These are phyloP conservation scores for Tolypocladium ophioglossoides DNA, from an alignment of 2,329 filamentous ascomycete genomes.

Conservation along the genomic window DNA sequence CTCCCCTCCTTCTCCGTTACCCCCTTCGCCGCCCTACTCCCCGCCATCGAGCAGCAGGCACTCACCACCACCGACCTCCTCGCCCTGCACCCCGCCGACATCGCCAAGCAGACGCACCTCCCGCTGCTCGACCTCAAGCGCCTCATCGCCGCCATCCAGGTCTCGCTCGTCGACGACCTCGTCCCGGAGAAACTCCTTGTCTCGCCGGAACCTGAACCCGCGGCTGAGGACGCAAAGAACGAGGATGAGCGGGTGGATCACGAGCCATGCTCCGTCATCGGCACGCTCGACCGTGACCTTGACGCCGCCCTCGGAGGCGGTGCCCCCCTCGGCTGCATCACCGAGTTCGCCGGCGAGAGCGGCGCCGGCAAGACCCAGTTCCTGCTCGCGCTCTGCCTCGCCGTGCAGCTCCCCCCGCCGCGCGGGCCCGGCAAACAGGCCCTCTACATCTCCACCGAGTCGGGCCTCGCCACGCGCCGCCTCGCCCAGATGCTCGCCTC, in stretches of 20 bases:
- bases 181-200: conserved; percentile 10
- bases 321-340: conserved; percentile 69
- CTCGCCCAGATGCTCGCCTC: conserved; percentile 66
- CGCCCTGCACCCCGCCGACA: conserved; percentile 68
- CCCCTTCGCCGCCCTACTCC: conserved; percentile 64
- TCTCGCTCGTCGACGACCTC: conserved; percentile 55
- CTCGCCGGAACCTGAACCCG: neutral
- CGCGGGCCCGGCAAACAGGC: conserved; percentile 61
- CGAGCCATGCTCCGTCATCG: conserved; percentile 41
- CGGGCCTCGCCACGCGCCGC: conserved; percentile 69
- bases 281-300: conserved; percentile 65
- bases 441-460: conserved; percentile 91
- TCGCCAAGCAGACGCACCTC: conserved; percentile 76
- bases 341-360: conserved; percentile 86
- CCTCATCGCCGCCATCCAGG: conserved; percentile 56
- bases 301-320: conserved; percentile 67
- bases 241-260: neutral
- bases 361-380: conserved; percentile 94
- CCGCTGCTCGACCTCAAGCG: conserved; percentile 72
- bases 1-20: conserved; percentile 68
- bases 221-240: neutral
- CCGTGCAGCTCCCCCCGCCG: conserved; percentile 70
- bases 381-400: conserved; percentile 72
- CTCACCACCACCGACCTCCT: conserved; percentile 78
- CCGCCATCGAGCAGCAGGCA: conserved; percentile 65